Conservation (phyloP, 2,329 filamentous ascomycete species). For the Pseudogymnoascus destructans region DNA sequence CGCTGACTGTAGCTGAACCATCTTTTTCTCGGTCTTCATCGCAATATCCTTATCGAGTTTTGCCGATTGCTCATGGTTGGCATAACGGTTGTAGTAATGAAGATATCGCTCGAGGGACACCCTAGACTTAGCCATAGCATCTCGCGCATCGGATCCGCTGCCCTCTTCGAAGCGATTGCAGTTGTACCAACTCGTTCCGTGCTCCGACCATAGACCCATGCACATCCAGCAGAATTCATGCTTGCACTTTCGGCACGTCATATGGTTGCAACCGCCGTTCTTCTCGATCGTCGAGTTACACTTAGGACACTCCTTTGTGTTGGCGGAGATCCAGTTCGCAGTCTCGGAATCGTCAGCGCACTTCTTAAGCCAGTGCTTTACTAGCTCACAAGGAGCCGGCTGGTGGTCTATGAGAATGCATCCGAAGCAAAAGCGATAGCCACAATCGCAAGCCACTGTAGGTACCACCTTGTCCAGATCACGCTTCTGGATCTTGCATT, state of each 20-base stretch:
- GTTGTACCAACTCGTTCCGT: slow-evolving; percentile 98
- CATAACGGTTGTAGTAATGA: slow-evolving; percentile 98
- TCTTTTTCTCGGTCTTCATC: slow-evolving; percentile 95
- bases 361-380: slow-evolving; percentile 95
- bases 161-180: slow-evolving; percentile 97
- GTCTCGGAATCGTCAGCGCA: slow-evolving; percentile 97
- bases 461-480: slow-evolving; percentile 77
- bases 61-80: slow-evolving; percentile 96
- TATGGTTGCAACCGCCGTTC: slow-evolving; percentile 95
- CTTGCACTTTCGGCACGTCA: slow-evolving; percentile 93
- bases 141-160: slow-evolving; percentile 77
- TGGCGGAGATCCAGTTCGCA: slow-evolving; percentile 97
- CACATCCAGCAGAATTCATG: slow-evolving; percentile 99
- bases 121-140: slow-evolving; percentile 81
- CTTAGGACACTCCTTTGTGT: slow-evolving; percentile 95
- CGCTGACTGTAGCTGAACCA: slow-evolving; percentile 86
- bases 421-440: slow-evolving; percentile 87
- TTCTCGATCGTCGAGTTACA: slow-evolving; percentile 98
- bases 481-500: slow-evolving; percentile 78
- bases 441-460: slow-evolving; percentile 75
- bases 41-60: slow-evolving; percentile 94
- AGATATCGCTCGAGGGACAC: slow-evolving; percentile 91
- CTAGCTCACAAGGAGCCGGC: slow-evolving; percentile 77
- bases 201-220: slow-evolving; percentile 97
- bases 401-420: slow-evolving; percentile 85